Evolutionary conservation across 73 alveolate genomes (phyloP).

Genomic region (Paramecium tetraurelia): DNA sequence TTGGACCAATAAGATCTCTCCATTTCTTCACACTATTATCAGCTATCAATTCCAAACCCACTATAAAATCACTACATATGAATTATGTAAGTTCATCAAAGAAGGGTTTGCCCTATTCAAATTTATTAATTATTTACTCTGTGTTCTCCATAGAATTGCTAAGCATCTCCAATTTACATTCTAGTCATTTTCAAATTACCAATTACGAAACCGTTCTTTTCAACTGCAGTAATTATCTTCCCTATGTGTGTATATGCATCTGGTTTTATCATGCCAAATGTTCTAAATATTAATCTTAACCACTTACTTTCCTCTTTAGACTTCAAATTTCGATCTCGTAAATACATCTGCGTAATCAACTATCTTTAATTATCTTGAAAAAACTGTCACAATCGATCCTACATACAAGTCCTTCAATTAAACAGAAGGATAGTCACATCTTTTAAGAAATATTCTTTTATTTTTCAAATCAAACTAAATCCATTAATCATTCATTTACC

Average conservation of each 20-base stretch:
- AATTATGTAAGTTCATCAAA: constrained; percentile 80
- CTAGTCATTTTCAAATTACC: constrained; percentile 90
- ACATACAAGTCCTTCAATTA: constrained; percentile 82
- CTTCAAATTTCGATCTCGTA: constrained; percentile 84
- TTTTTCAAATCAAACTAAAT: constrained; percentile 89
- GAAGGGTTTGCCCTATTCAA: constrained; percentile 82
- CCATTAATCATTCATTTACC: constrained; percentile 54
- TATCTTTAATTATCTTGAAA: constrained; percentile 90
- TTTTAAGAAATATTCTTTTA: constrained; percentile 84
- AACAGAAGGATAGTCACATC: constrained; percentile 83
- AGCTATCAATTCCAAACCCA: constrained; percentile 92
- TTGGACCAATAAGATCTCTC: constrained; percentile 95
- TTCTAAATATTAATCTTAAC: constrained; percentile 51
- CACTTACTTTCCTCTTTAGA: constrained; percentile 66
- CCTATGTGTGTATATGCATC: constrained; percentile 95
- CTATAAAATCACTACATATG: constrained; percentile 89
- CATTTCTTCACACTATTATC: constrained; percentile 89
- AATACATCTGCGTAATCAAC: constrained; percentile 94
- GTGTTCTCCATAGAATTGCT: constrained; percentile 84
- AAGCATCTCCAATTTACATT: constrained; percentile 77
- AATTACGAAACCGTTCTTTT: constrained; percentile 84
- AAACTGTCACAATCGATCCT: constrained; percentile 89
- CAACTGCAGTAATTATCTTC: constrained; percentile 83
- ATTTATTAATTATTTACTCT: neutral
- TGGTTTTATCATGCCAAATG: constrained; percentile 97